Conservation (phyloP, 164 flowering plant genomes). For the Vitis rupestris region DNA sequence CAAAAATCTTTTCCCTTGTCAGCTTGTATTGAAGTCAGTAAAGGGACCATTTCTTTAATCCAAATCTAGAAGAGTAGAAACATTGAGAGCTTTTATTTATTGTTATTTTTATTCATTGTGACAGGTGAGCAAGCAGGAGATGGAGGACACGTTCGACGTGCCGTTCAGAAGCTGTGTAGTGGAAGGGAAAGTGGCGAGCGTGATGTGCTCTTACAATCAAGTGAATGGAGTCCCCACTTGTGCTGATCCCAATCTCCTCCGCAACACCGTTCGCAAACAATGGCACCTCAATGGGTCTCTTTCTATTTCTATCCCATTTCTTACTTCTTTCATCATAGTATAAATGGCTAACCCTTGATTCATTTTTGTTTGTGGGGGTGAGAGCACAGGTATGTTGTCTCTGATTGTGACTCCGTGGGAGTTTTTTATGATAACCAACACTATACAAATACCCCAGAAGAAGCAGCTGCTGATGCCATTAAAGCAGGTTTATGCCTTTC, state of each 20-base stretch:
- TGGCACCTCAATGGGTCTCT: slow-evolving; percentile 85
- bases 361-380: not conserved
- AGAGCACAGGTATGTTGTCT: slow-evolving; percentile 74
- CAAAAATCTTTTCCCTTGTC: too few species aligned
- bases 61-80: too few species aligned
- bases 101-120: too few species aligned
- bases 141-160: slow-evolving; percentile 73
- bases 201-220: slow-evolving; percentile 94
- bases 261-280: slow-evolving; percentile 48
- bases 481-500: slow-evolving; percentile 55
- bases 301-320: not conserved
- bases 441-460: slow-evolving; percentile 82
- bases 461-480: slow-evolving; percentile 86
- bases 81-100: too few species aligned
- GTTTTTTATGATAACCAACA: slow-evolving; percentile 73
- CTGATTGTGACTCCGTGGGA: slow-evolving; percentile 91
- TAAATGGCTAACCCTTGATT: too few species aligned
- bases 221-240: slow-evolving; percentile 94
- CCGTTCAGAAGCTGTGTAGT: slow-evolving; percentile 76
- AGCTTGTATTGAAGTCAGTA: too few species aligned
- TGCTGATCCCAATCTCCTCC: slow-evolving; percentile 79
- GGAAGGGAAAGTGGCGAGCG: slow-evolving; percentile 87
- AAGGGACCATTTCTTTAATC: too few species aligned
- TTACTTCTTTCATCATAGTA: not conserved
- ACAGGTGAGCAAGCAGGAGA: slow-evolving; percentile 89